These are phyloP conservation scores for Phytophthora sojae DNA, from an alignment of 352 stramenopile species.

Conservation along the genomic window DNA sequence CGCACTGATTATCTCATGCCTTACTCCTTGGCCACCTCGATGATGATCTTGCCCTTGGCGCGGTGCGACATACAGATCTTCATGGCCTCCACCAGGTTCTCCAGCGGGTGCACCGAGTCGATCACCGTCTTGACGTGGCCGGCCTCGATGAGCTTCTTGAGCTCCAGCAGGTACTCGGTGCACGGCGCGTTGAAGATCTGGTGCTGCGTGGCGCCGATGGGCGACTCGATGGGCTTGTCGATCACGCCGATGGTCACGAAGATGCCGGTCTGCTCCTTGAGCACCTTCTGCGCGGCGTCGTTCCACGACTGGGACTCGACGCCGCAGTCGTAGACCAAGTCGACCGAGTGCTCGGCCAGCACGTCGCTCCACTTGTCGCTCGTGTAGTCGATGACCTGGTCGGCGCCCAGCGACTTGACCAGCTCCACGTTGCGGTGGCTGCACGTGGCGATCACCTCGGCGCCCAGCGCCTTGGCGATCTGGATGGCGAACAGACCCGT, in stretches of 20 bases:
- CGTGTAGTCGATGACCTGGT: slow-evolving; percentile 64
- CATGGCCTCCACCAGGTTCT: slow-evolving; percentile 59
- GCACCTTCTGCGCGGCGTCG: slow-evolving; percentile 39
- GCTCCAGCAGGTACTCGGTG: slow-evolving; percentile 16
- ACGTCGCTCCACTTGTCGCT: slow-evolving; percentile 53
- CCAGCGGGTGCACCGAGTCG: slow-evolving; percentile 59
- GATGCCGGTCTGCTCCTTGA: slow-evolving; percentile 41
- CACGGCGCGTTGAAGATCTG: slow-evolving; percentile 31
- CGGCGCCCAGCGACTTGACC: slow-evolving; percentile 54
- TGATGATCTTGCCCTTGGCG: slow-evolving; percentile 71
- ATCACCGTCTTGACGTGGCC: slow-evolving; percentile 50
- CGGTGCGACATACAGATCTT: slow-evolving; percentile 59
- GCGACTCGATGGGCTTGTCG: slow-evolving; percentile 51
- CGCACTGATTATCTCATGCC: slow-evolving; percentile 15
- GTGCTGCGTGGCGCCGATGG: slow-evolving; percentile 51
- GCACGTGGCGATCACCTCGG: slow-evolving; percentile 39
- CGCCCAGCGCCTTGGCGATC: slow-evolving; percentile 56
- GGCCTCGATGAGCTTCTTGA: slow-evolving; percentile 47
- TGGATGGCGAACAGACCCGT: slow-evolving; percentile 67
- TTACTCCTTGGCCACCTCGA: slow-evolving; percentile 51
- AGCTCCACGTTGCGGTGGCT: slow-evolving; percentile 52
- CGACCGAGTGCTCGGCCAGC: no score
- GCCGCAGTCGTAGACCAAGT: slow-evolving; percentile 8
- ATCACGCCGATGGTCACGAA: slow-evolving; percentile 48
- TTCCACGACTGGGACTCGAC: slow-evolving; percentile 45